Evolutionary conservation across 176 grass and related monocot species (phyloP).

Genomic region (Urochloa ruziziensis): DNA sequence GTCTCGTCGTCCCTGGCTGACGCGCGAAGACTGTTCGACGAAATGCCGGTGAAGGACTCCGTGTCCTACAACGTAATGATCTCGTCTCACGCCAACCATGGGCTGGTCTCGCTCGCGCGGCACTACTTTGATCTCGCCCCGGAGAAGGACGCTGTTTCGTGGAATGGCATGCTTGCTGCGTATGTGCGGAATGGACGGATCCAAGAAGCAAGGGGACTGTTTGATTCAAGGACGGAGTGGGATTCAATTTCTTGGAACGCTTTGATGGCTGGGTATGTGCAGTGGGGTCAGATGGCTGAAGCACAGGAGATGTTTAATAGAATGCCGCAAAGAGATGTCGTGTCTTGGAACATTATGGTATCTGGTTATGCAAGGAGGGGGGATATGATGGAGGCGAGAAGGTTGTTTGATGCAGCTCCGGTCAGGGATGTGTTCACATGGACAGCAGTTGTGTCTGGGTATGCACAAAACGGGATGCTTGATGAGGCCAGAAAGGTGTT

Average conservation of each 20-base stretch:
- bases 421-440: slow-evolving; percentile 82
- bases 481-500: slow-evolving; percentile 70
- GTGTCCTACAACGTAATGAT: slow-evolving; percentile 87
- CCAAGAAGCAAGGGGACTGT: slow-evolving; percentile 55
- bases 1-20: slow-evolving; percentile 45
- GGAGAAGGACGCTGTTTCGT: slow-evolving; percentile 69
- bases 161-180: slow-evolving; percentile 79
- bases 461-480: slow-evolving; percentile 83
- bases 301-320: slow-evolving; percentile 61
- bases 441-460: slow-evolving; percentile 84
- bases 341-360: slow-evolving; percentile 89
- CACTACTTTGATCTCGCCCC: slow-evolving; percentile 77
- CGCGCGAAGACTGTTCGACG: slow-evolving; percentile 68
- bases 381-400: slow-evolving; percentile 58
- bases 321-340: slow-evolving; percentile 70
- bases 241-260: slow-evolving; percentile 92
- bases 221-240: slow-evolving; percentile 71
- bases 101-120: slow-evolving; percentile 59
- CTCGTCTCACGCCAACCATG: slow-evolving; percentile 64
- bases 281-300: slow-evolving; percentile 49
- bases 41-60: slow-evolving; percentile 68
- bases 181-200: slow-evolving; percentile 72
- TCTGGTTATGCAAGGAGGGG: slow-evolving; percentile 68
- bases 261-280: slow-evolving; percentile 67
- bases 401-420: slow-evolving; percentile 65